These are phyloP conservation scores for Domatiomyces catenatus DNA, from an alignment of 2,329 filamentous ascomycete genomes.

Conservation along the genomic window DNA sequence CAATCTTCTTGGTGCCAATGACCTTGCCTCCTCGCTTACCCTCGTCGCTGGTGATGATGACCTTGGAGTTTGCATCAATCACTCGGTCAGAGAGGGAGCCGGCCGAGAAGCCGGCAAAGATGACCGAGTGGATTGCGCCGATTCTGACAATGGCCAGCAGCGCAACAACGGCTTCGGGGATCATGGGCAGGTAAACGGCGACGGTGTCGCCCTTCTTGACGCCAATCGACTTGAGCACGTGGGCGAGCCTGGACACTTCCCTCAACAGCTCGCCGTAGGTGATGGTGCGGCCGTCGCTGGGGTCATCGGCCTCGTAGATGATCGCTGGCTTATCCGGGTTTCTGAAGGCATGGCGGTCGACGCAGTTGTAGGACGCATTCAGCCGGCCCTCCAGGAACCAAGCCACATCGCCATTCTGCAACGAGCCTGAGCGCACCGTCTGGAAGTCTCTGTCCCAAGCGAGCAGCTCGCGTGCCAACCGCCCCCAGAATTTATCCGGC, in stretches of 20 bases:
- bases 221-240: conserved; percentile 84
- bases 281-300: conserved; percentile 69
- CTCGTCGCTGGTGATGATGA: conserved; percentile 94
- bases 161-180: conserved; percentile 83
- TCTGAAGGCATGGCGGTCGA: conserved; percentile 92
- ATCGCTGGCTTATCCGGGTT: conserved; percentile 87
- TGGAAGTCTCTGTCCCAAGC: conserved; percentile 85
- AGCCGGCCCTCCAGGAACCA: conserved; percentile 92
- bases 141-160: conserved; percentile 86
- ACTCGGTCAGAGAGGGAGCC: conserved; percentile 93
- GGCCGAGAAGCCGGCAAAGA: conserved; percentile 94
- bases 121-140: conserved; percentile 89
- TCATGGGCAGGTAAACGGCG: conserved; percentile 96
- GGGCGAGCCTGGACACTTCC: conserved; percentile 75
- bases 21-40: conserved; percentile 94
- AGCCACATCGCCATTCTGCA: conserved; percentile 66
- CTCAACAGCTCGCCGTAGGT: conserved; percentile 87
- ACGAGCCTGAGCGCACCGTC: conserved; percentile 65
- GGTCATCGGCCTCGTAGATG: conserved; percentile 96
- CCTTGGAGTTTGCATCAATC: conserved; percentile 73
- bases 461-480: conserved; percentile 71
- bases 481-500: conserved; percentile 80
- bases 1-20: conserved; percentile 97
- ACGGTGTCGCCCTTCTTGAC: conserved; percentile 96
- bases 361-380: conserved; percentile 94